These are phyloP conservation scores for Fusarium oligoseptatum DNA, from an alignment of 2,329 filamentous ascomycete species.

Conservation along the genomic window DNA sequence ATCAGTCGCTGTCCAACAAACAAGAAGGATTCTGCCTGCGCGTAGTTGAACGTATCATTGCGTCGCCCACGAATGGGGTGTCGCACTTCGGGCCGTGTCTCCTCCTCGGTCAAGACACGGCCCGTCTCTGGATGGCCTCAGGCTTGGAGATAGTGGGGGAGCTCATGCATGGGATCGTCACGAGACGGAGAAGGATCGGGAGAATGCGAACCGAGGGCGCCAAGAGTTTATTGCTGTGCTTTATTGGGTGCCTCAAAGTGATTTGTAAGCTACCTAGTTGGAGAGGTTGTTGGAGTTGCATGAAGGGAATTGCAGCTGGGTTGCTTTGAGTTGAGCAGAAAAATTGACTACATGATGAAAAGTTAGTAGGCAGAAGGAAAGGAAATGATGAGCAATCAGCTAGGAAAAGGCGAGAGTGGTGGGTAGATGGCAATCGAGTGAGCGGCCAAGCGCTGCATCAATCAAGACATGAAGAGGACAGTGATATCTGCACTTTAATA, in stretches of 20 bases:
- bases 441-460: too few relatives aligned
- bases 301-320: too few relatives aligned
- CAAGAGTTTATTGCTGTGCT: neutral
- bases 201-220: neutral
- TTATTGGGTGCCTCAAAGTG: neutral
- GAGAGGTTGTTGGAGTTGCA: too few relatives aligned
- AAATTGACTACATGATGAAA: too few relatives aligned
- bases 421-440: too few relatives aligned
- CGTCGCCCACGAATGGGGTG: neutral
- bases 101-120: neutral
- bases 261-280: neutral
- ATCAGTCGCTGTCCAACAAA: neutral
- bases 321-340: too few relatives aligned
- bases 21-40: neutral
- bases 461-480: too few relatives aligned
- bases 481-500: too few relatives aligned
- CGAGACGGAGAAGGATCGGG: neutral
- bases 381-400: too few relatives aligned
- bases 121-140: neutral
- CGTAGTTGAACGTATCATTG: neutral
- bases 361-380: too few relatives aligned
- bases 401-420: too few relatives aligned
- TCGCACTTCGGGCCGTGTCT: conserved; percentile 4
- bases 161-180: neutral
- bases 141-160: neutral